Conservation (phyloP, 2,329 filamentous ascomycete genomes). For the Cercospora sesami region DNA sequence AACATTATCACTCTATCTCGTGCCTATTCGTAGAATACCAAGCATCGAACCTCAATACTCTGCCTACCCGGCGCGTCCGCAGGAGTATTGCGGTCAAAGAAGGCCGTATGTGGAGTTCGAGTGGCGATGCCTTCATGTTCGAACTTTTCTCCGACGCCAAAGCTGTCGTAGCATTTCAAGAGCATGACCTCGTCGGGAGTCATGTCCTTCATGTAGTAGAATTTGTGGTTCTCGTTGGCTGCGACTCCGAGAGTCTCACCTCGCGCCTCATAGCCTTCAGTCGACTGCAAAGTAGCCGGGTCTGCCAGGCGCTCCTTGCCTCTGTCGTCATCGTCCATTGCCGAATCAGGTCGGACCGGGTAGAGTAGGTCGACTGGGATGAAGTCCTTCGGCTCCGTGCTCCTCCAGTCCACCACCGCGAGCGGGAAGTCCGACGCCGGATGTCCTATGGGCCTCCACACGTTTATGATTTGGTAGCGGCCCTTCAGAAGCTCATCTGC, state of each 20-base stretch:
- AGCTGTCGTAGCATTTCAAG: constrained; percentile 53
- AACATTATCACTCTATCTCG: background rate
- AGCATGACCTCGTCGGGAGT: constrained; percentile 56
- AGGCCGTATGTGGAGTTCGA: constrained; percentile 70
- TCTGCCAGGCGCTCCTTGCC: constrained; percentile 60
- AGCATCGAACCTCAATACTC: constrained; percentile 82
- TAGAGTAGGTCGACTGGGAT: constrained; percentile 64
- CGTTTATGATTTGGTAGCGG: constrained; percentile 68
- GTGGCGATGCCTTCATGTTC: constrained; percentile 45
- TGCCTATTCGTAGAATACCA: constrained; percentile 62
- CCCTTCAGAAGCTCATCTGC: constrained; percentile 58
- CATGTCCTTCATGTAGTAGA: constrained; percentile 70
- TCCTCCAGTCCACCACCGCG: constrained; percentile 66
- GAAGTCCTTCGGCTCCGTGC: constrained; percentile 59
- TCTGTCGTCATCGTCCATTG: constrained; percentile 53
- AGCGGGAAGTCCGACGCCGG: constrained; percentile 68
- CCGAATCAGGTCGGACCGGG: constrained; percentile 47
- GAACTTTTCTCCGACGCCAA: constrained; percentile 44
- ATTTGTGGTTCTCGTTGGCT: constrained; percentile 59
- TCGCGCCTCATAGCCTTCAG: constrained; percentile 61
- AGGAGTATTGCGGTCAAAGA: constrained; percentile 71
- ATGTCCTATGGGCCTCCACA: constrained; percentile 66
- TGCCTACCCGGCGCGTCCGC: constrained; percentile 70
- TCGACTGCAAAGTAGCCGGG: constrained; percentile 48
- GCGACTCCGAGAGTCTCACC: constrained; percentile 64